Evolutionary conservation across 441 rosid genomes (phyloP), one percentile per base, ranked within the genome.

Genomic region (Euphorbia celastroides): DNA sequence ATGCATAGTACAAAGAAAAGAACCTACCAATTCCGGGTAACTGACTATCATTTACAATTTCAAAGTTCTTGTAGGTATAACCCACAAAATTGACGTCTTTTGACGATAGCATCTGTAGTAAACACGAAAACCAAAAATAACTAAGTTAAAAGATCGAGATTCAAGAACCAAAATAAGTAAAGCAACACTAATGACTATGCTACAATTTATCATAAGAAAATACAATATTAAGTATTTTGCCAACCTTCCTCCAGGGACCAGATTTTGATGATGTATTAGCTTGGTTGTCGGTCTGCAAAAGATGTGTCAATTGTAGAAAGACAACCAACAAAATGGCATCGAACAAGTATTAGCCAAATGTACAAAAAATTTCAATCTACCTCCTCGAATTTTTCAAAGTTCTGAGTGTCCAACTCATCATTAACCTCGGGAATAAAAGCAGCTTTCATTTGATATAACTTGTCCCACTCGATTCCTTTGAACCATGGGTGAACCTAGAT

Each of bases 201-300:
- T n/a, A n/a, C n/a, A n/a, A n/a, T n/a, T n/a, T n/a, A n/a, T n/a
- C n/a, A n/a, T n/a, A n/a, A n/a, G n/a, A n/a, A n/a, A n/a, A n/a
- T n/a, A n/a, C n/a, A n/a, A n/a, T n/a, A n/a, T n/a, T n/a, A n/a
- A n/a, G n/a, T n/a, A n/a, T n/a, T n/a, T n/a, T n/a, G 73, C 86
- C 32, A 51, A 88, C 98, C 96, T 93, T 87, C 80, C 98, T 91
- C 97, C 98, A 91, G 72, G 98, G 97, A 71, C 98, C 98, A 57
- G 92, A 67, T 79, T 77, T 91, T 58, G 93, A 34, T 55, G 89
- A 64, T 64, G 79, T 74, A 55, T 75, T 82, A 73, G 80, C 77
- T 71, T 81, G 89, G 78, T 70, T 83, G 68, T 86, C 96, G 28
- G 85, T 74, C 99, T 93, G 82, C 22, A 66, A 34, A 54, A 57